Evolutionary conservation across 345 rosid genomes (phyloP), one percentile per base, ranked within the genome.

Genomic region (Sisymbrium irio): DNA sequence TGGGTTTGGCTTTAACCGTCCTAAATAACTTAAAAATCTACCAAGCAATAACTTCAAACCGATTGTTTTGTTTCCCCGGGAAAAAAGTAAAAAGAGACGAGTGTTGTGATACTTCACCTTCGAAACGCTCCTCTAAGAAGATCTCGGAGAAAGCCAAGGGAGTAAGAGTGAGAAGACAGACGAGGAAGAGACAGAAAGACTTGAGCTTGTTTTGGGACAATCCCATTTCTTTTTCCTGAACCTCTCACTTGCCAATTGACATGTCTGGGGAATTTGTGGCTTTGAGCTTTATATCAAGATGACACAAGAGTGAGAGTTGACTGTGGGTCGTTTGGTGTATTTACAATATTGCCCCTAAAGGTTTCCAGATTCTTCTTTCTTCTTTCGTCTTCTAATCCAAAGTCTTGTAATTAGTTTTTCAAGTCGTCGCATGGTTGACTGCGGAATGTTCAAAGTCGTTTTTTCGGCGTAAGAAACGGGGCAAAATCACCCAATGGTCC

Each of bases 101-200:
- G 19, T 46, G 30, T 1, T 60, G 13, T 5, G 27, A n/a, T 60
- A 15, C 37, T 41, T 78, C 61, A 83, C 89, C 87, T 76, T 83
- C 85, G 59, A 85, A 85, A 69, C 62, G 85, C 56, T 83, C 87
- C 39, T 85, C 87, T 19, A 82, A 82, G 76, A 81, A 81, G 65
- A 81, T 81, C 73, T 83, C 89, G 15, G 85, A 78, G 69, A 78
- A 63, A 53, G 82, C 87, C 62, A 47, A 77, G 0, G 75, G 70
- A 62, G 70, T 67, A 25, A 66, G 47, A 74, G 15, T 40, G 35
- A 68, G 71, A 9, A 76, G 62, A 76, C 10, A 69, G 54, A 74
- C 9, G 64, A 78, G 35, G 46, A 37, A 47, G 69, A 47, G n/a
- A 51, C 4, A 35, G 59, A 51, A 33, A 76, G 37, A 25, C 50